These are phyloP conservation scores for Adansonia madagascariensis DNA, from an alignment of 441 rosid genomes.

Conservation along the genomic window DNA sequence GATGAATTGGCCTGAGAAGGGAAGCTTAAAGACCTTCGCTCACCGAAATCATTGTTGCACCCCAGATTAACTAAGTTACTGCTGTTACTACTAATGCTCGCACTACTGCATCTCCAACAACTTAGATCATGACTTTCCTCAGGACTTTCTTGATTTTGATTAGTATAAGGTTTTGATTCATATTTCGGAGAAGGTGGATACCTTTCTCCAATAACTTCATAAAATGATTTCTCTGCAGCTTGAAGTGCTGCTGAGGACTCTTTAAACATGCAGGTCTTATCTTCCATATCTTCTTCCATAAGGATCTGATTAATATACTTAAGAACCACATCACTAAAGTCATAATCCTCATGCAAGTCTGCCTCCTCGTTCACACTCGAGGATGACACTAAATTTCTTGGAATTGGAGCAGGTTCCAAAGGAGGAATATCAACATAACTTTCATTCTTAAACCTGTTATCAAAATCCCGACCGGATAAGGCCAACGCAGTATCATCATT, in stretches of 20 bases:
- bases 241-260: slow-evolving; percentile 51
- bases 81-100: slow-evolving; percentile 28
- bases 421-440: slow-evolving; percentile 23
- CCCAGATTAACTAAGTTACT: slow-evolving; percentile 28
- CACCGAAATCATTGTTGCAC: slow-evolving; percentile 34
- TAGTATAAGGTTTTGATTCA: slow-evolving; percentile 14
- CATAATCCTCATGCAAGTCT: slow-evolving; percentile 42
- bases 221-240: slow-evolving; percentile 51
- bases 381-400: neutral
- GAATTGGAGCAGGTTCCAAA: slow-evolving; percentile 28
- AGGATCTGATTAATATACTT: slow-evolving; percentile 46
- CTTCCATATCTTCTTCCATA: slow-evolving; percentile 53
- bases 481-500: slow-evolving; percentile 27
- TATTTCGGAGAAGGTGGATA: slow-evolving; percentile 38
- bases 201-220: slow-evolving; percentile 46
- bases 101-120: slow-evolving; percentile 16
- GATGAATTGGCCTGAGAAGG: slow-evolving; percentile 41
- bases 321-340: slow-evolving; percentile 50
- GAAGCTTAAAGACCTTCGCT: slow-evolving; percentile 23
- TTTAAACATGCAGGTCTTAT: slow-evolving; percentile 46
- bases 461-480: slow-evolving; percentile 33
- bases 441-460: slow-evolving; percentile 29
- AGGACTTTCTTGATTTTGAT: slow-evolving; percentile 25
- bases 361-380: slow-evolving; percentile 22
- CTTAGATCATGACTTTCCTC: slow-evolving; percentile 28